Base-by-base conservation (phyloP, 169 alveolate species). In the Amoebophrya sp. region DNA sequence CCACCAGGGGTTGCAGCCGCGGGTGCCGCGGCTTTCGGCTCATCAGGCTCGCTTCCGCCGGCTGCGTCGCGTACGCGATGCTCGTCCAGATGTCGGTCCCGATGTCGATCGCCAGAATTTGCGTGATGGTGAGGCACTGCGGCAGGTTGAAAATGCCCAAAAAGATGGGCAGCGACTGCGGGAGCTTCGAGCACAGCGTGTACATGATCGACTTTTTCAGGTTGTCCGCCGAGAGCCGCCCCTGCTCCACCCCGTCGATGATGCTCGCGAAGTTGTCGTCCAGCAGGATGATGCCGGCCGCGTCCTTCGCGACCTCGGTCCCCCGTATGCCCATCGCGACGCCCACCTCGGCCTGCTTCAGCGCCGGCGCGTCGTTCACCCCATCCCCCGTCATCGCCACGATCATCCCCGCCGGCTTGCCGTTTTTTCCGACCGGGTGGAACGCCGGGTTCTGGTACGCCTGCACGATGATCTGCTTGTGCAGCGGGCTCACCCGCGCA, bases 341-440 rank as follows among this genome's bases (percentile, higher is more conserved):
- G 26, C 99, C 99, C 67, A 99, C 98, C 89, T 97, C 98, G 41
- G 99, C 99, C 94, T 97, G 96, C 95, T 98, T 97, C 88, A 99
- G 92, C 7, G 99, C 99, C 20, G 99, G 99, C 23, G 99, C 99
- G 93, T 99, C 99, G 94, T 99, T 99, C 29, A 98, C 99, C 29
- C 99, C 99, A 94, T 99, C 99, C 18, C 99, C 99, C 87, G 99
- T 97, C 99, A 98, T 97, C 31, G 99, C 99, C 40, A 97, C 98
- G 13, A 98, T 97, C 45, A 40, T 88, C 41, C 92, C 92, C 95
- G 38, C 93, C n/a, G n/a, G n/a, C n/a, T n/a, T n/a, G n/a, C n/a
- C n/a, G n/a, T n/a, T n/a, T n/a, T n/a, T n/a, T n/a, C n/a, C n/a
- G n/a, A n/a, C n/a, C n/a, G n/a, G n/a, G n/a, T n/a, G n/a, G n/a